Conservation (phyloP, 2,329 filamentous ascomycete species). For the Ophiostoma montium region DNA sequence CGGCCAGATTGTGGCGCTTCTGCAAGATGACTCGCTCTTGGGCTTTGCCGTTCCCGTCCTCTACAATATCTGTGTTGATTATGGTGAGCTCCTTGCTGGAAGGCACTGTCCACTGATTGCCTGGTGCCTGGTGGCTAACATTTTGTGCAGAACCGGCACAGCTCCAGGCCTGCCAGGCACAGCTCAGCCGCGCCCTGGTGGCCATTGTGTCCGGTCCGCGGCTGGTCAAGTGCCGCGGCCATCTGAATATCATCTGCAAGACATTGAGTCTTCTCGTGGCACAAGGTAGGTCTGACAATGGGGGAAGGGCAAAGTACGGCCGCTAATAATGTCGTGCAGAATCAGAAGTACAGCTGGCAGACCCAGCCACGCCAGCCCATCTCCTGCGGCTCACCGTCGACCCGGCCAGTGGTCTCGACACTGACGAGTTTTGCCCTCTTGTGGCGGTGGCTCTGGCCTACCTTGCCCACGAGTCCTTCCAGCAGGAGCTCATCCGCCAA, state of each 20-base stretch:
- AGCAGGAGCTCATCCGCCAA: constrained; percentile 30
- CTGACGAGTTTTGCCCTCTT: constrained; percentile 40
- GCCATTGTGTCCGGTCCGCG: constrained; percentile 32
- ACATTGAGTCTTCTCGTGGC: constrained; percentile 38
- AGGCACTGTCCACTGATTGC: not conserved
- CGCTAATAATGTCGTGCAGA: constrained; percentile 17
- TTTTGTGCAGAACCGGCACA: constrained; percentile 30
- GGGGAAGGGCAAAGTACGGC: not conserved
- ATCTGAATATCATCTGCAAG: constrained; percentile 41
- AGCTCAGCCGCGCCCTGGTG: constrained; percentile 35
- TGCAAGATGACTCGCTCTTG: constrained; percentile 33
- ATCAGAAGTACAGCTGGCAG: constrained; percentile 29
- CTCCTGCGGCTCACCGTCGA: constrained; percentile 36
- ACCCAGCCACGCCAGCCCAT: constrained; percentile 30
- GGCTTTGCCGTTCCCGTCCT: constrained; percentile 43
- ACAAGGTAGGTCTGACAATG: constrained; percentile 24
- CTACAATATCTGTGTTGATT: constrained; percentile 50
- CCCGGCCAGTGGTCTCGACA: constrained; percentile 27
- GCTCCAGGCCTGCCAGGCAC: constrained; percentile 35
- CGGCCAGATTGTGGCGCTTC: constrained; percentile 30
- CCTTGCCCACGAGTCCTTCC: constrained; percentile 37
- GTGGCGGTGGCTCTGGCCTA: constrained; percentile 40
- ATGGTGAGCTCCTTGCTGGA: constrained; percentile 19
- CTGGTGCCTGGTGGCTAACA: too few species aligned
- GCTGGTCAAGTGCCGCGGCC: constrained; percentile 25